A percentile compares a stretch with the other conserved stretches of the same genome.
These are phyloP conservation scores for Pugionium dolabratum DNA, from an alignment of 345 rosid genomes.

Conservation along the genomic window DNA sequence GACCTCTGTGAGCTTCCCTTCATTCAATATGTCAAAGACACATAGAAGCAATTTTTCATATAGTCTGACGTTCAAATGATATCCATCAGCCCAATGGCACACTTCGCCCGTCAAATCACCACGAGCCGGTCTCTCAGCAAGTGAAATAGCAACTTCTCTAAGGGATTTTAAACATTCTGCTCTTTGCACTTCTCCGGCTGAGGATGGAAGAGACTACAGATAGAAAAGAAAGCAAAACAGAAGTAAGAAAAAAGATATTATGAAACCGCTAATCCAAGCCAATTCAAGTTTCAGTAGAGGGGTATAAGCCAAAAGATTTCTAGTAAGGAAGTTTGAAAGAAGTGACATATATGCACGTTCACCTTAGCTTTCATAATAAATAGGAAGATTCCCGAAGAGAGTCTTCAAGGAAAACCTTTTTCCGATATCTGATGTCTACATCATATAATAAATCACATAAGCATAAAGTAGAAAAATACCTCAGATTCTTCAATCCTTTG, in stretches of 20 bases:
- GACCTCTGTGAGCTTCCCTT: conserved; percentile 95
- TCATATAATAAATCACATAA: conserved; percentile 27
- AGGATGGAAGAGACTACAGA: conserved; percentile 71
- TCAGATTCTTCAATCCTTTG: conserved; percentile 96
- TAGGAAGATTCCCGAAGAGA: conserved; percentile 10
- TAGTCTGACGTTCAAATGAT: conserved; percentile 84
- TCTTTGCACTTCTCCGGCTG: conserved; percentile 88
- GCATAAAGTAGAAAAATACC: conserved; percentile 45
- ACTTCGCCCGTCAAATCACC: conserved; percentile 99
- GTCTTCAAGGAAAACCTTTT: conserved; percentile 7
- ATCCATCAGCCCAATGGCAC: conserved; percentile 99
- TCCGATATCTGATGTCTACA: conserved; percentile 21
- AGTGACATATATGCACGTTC: conserved; percentile 1
- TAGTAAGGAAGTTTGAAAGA: conserved; percentile 9
- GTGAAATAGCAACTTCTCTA: conserved; percentile 80
- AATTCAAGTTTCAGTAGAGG: conserved; percentile 7
- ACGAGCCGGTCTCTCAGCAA: conserved; percentile 97
- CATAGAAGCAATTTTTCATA: conserved; percentile 91
- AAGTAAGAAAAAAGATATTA: conserved; percentile 11
- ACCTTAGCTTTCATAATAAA: conserved; percentile 16
- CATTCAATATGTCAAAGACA: conserved; percentile 89
- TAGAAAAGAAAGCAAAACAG: conserved; percentile 12
- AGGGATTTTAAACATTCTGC: conserved; percentile 90
- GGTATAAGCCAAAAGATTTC: conserved; percentile 20
- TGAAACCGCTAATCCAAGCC: conserved; percentile 21